These are phyloP conservation scores for Tetratostichococcus sp. DNA, from an alignment of 139 green algal genomes.

Conservation along the genomic window DNA sequence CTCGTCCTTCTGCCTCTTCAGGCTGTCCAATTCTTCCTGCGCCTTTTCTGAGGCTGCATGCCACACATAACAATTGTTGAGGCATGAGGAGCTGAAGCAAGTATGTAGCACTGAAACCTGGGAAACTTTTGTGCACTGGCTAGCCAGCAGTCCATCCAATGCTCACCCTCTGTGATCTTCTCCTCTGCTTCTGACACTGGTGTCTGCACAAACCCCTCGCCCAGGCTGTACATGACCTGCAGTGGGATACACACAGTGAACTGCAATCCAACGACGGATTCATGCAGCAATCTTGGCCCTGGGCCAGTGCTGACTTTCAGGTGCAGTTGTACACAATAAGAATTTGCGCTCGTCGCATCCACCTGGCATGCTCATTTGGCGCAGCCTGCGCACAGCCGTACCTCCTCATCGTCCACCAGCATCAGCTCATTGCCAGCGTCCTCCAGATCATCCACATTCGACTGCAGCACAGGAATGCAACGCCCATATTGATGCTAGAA, in stretches of 20 bases:
- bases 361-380: too few relatives aligned
- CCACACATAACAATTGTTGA: too few relatives aligned
- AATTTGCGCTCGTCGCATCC: too few relatives aligned
- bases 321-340: too few relatives aligned
- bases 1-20: slow-evolving; percentile 41
- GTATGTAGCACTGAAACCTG: too few relatives aligned
- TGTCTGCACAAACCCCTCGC: slow-evolving; percentile 62
- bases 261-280: too few relatives aligned
- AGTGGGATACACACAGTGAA: too few relatives aligned
- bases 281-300: too few relatives aligned
- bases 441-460: slow-evolving; percentile 62
- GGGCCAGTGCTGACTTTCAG: too few relatives aligned
- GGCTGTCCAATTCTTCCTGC: slow-evolving; percentile 14
- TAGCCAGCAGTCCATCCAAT: background rate
- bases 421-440: slow-evolving; percentile 80
- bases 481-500: background rate
- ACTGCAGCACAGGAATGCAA: slow-evolving; percentile 25
- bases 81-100: too few relatives aligned
- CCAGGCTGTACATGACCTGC: slow-evolving; percentile 47
- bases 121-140: too few relatives aligned
- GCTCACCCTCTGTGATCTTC: slow-evolving; percentile 39
- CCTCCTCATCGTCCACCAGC: slow-evolving; percentile 66
- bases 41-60: slow-evolving; percentile 24
- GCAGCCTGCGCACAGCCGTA: too few relatives aligned
- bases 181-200: slow-evolving; percentile 51